Base-by-base conservation (phyloP, 2,329 filamentous ascomycete species). In the Alternaria solani region DNA sequence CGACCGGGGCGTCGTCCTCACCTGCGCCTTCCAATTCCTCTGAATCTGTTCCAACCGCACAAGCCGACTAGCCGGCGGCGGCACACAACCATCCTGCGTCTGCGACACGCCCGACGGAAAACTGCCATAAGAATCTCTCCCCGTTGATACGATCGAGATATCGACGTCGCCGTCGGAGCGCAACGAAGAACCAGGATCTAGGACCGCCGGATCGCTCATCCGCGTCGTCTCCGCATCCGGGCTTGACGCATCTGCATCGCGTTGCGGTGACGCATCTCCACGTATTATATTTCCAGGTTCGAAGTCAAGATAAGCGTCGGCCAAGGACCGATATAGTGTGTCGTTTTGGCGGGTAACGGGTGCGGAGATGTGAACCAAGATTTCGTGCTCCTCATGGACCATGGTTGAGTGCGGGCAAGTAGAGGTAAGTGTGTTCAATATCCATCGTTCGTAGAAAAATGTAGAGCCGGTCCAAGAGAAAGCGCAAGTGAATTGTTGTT, bases 311-410 rank as follows among this genome's bases (percentile, higher is more conserved):
- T 84, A 84, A 11, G 78, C 77, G 26, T 72, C 65, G 12, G 80
- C 80, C 60, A 82, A 70, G 43, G 75, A 73, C 47, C 72, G 74
- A 60, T 78, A 81, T 5, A 75, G 61, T 38, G 81, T 75, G 71
- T 84, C 82, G 60, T 80, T 77, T 39, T 74, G 71, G 30, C 72
- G 75, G 38, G 75, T 79, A 8, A 79, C 77, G 8, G 81, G 73
- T 7, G 82, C 78, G 59, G 81, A 81, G 41, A 82, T 79, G 66
- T 84, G 82, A 34, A 81, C 79, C 32, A 82, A 74, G 28, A 84
- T 73, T 59, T 82, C 78, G 67, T 80, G 75, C 59, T 82, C 78
- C 59, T 82, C 78, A 69, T 80, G 75, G 56, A 63, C 65, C 74
- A 75, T 76, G 41, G 48, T 61, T 57, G 58, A 54, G 49, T 38